Conservation (phyloP, 768 basidiomycete genomes). For the Pisolithus orientalis region DNA sequence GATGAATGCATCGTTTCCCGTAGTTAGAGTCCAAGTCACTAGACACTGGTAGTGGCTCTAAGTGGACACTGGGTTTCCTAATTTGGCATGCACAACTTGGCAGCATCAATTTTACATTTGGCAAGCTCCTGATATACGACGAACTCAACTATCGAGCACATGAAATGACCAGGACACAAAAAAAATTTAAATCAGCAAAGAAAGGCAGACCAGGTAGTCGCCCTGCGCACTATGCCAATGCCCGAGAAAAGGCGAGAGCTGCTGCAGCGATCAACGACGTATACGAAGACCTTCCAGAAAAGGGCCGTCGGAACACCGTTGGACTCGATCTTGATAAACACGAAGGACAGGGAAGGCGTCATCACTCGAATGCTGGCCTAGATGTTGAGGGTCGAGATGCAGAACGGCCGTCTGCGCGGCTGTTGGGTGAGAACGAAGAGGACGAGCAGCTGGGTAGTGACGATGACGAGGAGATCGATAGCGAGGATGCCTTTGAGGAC, state of each 20-base stretch:
- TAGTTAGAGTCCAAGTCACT: no score
- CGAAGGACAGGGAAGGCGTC: conserved; percentile 31
- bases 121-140: background rate
- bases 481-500: conserved; percentile 79
- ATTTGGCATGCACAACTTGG: background rate
- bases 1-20: no score
- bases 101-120: background rate
- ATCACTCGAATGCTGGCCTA: conserved; percentile 36
- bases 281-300: conserved; percentile 55
- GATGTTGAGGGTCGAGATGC: conserved; percentile 27
- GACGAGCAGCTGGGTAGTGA: conserved; percentile 51
- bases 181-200: background rate
- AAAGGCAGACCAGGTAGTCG: background rate
- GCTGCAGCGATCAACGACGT: conserved; percentile 40
- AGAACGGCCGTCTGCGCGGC: conserved; percentile 35
- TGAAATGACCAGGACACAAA: background rate
- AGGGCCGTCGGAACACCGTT: conserved; percentile 46
- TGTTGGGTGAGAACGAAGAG: conserved; percentile 49
- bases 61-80: background rate
- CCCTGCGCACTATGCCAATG: background rate
- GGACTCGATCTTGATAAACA: conserved; percentile 51
- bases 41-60: no score
- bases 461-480: conserved; percentile 84
- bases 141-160: background rate
- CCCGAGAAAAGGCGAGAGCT: conserved; percentile 13